Base-by-base conservation (phyloP, 1,139 yeast genomes). In the Oligophagozyma castellii region DNA sequence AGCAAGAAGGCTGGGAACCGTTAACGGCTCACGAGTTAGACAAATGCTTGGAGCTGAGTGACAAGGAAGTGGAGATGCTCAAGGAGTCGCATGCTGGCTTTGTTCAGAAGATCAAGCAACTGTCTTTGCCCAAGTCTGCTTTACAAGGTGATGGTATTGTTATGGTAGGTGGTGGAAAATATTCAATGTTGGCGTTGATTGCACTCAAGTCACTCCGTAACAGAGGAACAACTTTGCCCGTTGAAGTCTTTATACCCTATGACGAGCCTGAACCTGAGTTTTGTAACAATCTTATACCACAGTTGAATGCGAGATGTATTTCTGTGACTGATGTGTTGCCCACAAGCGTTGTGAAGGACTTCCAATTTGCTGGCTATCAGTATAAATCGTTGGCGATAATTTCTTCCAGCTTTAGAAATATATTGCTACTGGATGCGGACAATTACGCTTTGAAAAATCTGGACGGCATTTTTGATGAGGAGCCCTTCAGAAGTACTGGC, bases 151-250 rank as follows among this genome's bases (percentile, higher is more conserved):
- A 70, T 35, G 94, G 94, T 16, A 71, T 80, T 23, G 93, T 80
- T 2, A 75, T 71, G 44, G 86, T 78, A 21, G 89, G 89, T 12
- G 93, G 93, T 24, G 89, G 86, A 2, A 67, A 65, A 40, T 78
- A 73, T 57, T 75, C 78, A 46, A 75, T 92, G 65, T 57, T 78
- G 38, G 68, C 83, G 11, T 56, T 78, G 27, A 56, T 77, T 16
- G 72, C 89, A 1, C 64, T 81, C 36, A 67, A 70, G 46, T 65
- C 76, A 30, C 53, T 81, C 28, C 58, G 93, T 38, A 65, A 71
- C 12, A 53, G 67, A 12, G 83, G 84, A 0, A 68, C 75, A 5
- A 56, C 61, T 19, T 53, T 78, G 24, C 94, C 94, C 0, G 72
- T 80, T 12, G 94, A 81, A 55, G 73, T 81, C 4, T 61, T 79